Percentiles rank a stretch among this genome's conserved stretches.
These are phyloP conservation scores for Grigorovia yakushimaensis DNA, from an alignment of 805 yeast species.

Conservation along the genomic window DNA sequence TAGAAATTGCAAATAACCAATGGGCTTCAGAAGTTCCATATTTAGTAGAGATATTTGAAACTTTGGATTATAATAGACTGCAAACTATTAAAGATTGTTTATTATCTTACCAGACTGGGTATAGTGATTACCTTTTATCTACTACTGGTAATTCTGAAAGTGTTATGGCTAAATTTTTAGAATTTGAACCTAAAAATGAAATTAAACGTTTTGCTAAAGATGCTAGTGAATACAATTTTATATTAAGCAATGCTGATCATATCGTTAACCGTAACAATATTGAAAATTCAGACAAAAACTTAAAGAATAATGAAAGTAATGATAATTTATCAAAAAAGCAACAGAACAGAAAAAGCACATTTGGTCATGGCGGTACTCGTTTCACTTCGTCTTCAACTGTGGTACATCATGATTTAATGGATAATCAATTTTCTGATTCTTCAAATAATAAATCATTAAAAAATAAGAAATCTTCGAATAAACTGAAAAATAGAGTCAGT, in stretches of 20 bases:
- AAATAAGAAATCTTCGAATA: conserved; percentile 28
- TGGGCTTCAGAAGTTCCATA: conserved; percentile 78
- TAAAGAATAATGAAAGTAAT: neutral
- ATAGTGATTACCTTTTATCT: conserved; percentile 41
- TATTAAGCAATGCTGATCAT: conserved; percentile 4
- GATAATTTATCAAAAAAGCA: conserved; percentile 2
- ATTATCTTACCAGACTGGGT: conserved; percentile 52
- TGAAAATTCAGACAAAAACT: neutral
- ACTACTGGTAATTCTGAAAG: conserved; percentile 46
- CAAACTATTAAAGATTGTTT: conserved; percentile 55
- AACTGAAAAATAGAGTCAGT: conserved; percentile 61
- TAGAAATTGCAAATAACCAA: conserved; percentile 38
- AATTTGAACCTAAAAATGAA: conserved; percentile 53
- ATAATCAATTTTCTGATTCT: conserved; percentile 24
- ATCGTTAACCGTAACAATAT: neutral
- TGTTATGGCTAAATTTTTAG: conserved; percentile 55
- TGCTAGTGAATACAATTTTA: conserved; percentile 24
- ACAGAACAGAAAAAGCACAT: conserved; percentile 20
- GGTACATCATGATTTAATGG: conserved; percentile 25
- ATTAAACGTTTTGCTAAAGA: conserved; percentile 44
- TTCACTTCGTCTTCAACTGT: conserved; percentile 24
- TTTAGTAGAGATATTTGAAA: conserved; percentile 65
- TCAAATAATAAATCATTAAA: conserved; percentile 24
- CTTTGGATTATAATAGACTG: conserved; percentile 55
- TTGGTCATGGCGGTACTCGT: conserved; percentile 20